Evolutionary conservation across 352 stramenopile genomes (phyloP).

Genomic region (Globisporangium takayamanum): DNA sequence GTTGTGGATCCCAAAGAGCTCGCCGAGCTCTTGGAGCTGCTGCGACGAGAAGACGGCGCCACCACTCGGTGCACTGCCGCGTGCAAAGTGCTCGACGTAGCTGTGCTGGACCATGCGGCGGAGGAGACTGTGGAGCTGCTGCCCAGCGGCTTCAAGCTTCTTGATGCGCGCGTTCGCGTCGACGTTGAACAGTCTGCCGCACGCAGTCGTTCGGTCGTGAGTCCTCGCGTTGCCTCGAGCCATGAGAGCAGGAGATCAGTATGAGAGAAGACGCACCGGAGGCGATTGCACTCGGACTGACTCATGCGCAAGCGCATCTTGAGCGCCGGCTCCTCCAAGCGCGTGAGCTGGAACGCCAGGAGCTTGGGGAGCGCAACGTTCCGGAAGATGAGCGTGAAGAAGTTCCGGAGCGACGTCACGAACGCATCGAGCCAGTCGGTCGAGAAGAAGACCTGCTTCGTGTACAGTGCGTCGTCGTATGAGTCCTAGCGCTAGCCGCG

Average conservation of each 20-base stretch:
- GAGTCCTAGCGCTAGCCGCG: too few relatives aligned
- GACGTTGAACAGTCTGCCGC: slow-evolving; percentile 28
- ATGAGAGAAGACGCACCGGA: slow-evolving; percentile 24
- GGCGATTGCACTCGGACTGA: slow-evolving; percentile 61
- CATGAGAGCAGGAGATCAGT: neutral
- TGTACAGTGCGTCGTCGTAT: too few relatives aligned
- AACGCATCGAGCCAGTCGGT: slow-evolving; percentile 69
- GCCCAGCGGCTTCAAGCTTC: slow-evolving; percentile 52
- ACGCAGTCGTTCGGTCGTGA: neutral
- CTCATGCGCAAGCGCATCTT: slow-evolving; percentile 62
- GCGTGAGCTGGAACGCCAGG: slow-evolving; percentile 62
- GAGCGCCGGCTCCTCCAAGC: slow-evolving; percentile 61
- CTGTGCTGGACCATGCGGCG: slow-evolving; percentile 62
- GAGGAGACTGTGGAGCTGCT: slow-evolving; percentile 51
- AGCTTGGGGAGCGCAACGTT: slow-evolving; percentile 71
- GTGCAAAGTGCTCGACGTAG: slow-evolving; percentile 55
- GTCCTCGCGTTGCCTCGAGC: neutral
- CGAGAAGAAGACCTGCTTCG: slow-evolving; percentile 50
- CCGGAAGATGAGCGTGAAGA: slow-evolving; percentile 69
- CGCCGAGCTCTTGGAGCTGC: slow-evolving; percentile 43
- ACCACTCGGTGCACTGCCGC: slow-evolving; percentile 12
- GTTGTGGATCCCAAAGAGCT: slow-evolving; percentile 41
- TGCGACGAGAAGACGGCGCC: slow-evolving; percentile 30
- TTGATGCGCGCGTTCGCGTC: slow-evolving; percentile 51
- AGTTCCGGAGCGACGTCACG: slow-evolving; percentile 72